Conservation (phyloP, 1,284 basidiomycete genomes). For the Microbotryum lychnidis-dioicae region DNA sequence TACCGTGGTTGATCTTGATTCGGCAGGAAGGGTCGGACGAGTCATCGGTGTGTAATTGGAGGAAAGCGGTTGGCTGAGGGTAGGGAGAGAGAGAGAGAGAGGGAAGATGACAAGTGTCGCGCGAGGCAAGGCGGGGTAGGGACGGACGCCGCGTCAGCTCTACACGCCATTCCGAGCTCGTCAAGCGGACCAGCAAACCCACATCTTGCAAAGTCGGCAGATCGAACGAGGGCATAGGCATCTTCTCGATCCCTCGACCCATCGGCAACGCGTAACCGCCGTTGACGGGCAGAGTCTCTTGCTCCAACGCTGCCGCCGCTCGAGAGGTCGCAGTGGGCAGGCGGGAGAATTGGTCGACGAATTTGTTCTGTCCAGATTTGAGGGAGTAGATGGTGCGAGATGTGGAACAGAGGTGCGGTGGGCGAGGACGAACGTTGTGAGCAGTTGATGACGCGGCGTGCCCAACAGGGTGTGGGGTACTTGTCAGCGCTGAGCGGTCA, state of each 20-base stretch:
- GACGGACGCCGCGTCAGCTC: not conserved
- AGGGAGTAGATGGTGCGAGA: not conserved
- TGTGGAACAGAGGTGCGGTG: not conserved
- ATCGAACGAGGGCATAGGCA: slow-evolving; percentile 28
- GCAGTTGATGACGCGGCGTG: too few species aligned
- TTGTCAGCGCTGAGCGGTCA: too few species aligned
- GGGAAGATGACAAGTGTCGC: not conserved
- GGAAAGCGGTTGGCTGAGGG: slow-evolving; percentile 74
- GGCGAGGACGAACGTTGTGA: not conserved
- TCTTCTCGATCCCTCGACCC: slow-evolving; percentile 28
- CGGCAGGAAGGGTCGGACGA: slow-evolving; percentile 76
- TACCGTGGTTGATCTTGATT: slow-evolving; percentile 99
- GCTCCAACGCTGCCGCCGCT: not conserved
- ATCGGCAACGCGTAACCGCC: slow-evolving; percentile 28
- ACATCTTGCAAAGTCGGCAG: slow-evolving; percentile 25
- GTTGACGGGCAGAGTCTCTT: slow-evolving; percentile 12
- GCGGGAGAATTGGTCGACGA: slow-evolving; percentile 24
- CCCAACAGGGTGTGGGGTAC: too few species aligned
- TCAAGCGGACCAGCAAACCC: not conserved
- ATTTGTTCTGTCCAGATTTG: slow-evolving; percentile 13
- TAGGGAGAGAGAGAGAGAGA: not conserved
- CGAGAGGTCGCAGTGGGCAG: slow-evolving; percentile 2
- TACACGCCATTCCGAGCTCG: not conserved
- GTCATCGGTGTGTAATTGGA: slow-evolving; percentile 85
- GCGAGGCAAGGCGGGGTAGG: not conserved